phyloP scores from a whole-genome alignment of 768 basidiomycete species.

The Basidioascus undulatus region DNA sequence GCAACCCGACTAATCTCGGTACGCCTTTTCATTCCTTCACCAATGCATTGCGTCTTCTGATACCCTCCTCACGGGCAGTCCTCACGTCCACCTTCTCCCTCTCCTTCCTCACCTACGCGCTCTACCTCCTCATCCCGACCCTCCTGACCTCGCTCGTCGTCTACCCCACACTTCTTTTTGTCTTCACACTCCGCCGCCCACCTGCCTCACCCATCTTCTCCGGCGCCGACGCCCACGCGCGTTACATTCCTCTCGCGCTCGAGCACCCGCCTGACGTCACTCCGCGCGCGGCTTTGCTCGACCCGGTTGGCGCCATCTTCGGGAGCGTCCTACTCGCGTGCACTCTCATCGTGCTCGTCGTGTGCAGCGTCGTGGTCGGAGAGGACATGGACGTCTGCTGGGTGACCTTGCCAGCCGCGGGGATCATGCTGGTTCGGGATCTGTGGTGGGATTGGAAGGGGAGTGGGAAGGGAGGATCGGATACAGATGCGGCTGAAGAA shows the following conservation, averaged over 20 bases:
- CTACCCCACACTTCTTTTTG: constrained; percentile 24
- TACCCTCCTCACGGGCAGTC: constrained; percentile 12
- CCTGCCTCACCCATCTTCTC: constrained; percentile 1
- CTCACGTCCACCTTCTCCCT: constrained; percentile 32
- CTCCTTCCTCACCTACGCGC: constrained; percentile 51
- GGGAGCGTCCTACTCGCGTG: constrained; percentile 39
- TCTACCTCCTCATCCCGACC: constrained; percentile 62
- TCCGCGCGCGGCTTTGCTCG: constrained; percentile 38
- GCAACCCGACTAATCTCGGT: constrained; percentile 85
- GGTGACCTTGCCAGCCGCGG: constrained; percentile 59
- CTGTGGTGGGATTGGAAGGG: constrained; percentile 16
- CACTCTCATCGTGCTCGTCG: constrained; percentile 49
- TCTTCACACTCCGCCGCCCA: constrained; percentile 22
- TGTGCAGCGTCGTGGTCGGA: constrained; percentile 30
- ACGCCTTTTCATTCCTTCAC: too few species aligned
- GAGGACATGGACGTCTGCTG: constrained; percentile 44
- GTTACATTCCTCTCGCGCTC: constrained; percentile 9
- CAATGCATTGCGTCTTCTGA: too few species aligned
- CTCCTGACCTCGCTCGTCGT: constrained; percentile 35
- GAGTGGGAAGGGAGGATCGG: not conserved
- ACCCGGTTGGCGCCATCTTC: constrained; percentile 47
- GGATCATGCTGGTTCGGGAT: constrained; percentile 46
- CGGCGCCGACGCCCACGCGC: not conserved
- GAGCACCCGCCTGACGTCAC: constrained; percentile 17
- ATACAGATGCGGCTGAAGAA: not conserved